Base-by-base conservation (phyloP, 2,329 filamentous ascomycete species). In the Blumeria hordei region DNA sequence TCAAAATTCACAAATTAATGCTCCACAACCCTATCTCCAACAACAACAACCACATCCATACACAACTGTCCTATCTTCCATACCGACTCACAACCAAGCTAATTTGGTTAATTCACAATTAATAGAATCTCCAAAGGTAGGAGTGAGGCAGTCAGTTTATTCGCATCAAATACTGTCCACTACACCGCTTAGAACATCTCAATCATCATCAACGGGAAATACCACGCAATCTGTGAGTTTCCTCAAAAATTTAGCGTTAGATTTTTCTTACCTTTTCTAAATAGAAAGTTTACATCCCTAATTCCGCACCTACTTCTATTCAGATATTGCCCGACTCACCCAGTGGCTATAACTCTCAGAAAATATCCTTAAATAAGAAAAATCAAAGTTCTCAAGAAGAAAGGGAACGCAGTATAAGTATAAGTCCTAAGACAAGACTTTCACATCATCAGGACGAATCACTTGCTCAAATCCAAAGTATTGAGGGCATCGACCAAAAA, bases 351-450 rank as follows among this genome's bases (percentile, higher is more conserved):
- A 73, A 74, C 58, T 65, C 68, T 45, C 70, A 71, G 58, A 70
- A 70, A 66, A 67, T 75, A 64, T 72, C 73, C 3, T 58, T 60
- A 54, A 63, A 60, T 54, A 62, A 63, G 54, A 56, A 58, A 57
- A 70, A 67, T 49, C 65, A 69, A 45, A 70, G 73, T 56, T 74
- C 74, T 45, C 72, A 73, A 52, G 73, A 73, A 59, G 81, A 86
- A 55, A 76, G 82, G 62, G 83, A 85, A 58, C 72, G 75, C 53
- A 85, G 81, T 64, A 67, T 83, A 54, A 88, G 83, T 63, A 78
- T 90, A 53, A 90, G 84, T 65, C 85, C 86, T 34, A 88, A 86
- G 68, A 87, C 84, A 37, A 73, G 76, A 59, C 69, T 81, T 14
- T 61, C 66, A 6, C 64, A 65, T 54, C 60, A 60, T 55, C 56